A percentile compares a stretch with the other conserved stretches of the same genome.
These are phyloP conservation scores for Boletus tylopilopsis DNA, from an alignment of 768 basidiomycete species.

Conservation along the genomic window DNA sequence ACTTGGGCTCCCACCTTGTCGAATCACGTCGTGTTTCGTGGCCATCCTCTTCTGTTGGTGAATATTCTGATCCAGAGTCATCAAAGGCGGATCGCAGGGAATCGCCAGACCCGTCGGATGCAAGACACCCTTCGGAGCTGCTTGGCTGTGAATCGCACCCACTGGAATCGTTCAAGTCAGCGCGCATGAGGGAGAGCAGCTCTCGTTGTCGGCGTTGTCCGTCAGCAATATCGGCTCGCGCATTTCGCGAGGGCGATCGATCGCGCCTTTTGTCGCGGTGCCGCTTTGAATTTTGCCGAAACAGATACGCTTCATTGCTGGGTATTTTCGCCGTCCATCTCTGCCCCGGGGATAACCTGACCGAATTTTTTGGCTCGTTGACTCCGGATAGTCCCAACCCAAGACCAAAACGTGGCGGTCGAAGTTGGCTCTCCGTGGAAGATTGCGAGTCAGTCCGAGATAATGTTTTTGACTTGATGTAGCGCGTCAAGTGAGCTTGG, in stretches of 20 bases:
- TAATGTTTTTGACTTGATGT: conserved; percentile 13
- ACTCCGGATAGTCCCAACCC: conserved; percentile 24
- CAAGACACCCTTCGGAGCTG: conserved; percentile 10
- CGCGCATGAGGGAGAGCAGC: conserved; percentile 9
- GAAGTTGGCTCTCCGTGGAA: conserved; percentile 21
- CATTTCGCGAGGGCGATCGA: conserved; percentile 5
- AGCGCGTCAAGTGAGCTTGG: conserved; percentile 20
- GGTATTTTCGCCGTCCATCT: conserved; percentile 13
- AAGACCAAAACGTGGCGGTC: conserved; percentile 28
- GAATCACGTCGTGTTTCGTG: not conserved
- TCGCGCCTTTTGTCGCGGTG: conserved; percentile 13
- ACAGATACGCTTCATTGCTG: conserved; percentile 1
- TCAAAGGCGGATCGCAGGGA: conserved; percentile 20
- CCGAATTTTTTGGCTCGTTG: conserved; percentile 8
- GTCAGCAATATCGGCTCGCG: conserved; percentile 6
- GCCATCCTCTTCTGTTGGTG: conserved; percentile 22
- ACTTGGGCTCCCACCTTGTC: conserved; percentile 2
- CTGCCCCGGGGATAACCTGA: conserved; percentile 10
- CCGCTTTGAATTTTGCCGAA: conserved; percentile 5
- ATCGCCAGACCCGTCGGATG: conserved; percentile 17
- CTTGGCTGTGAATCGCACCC: conserved; percentile 18
- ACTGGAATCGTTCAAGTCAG: conserved; percentile 9
- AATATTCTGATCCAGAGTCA: conserved; percentile 32
- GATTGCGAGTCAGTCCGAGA: conserved; percentile 20
- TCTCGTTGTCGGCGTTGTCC: conserved; percentile 19